phyloP scores from a whole-genome alignment of 192 early-diverging fungal species.

The Dimargaris xerosporica region DNA sequence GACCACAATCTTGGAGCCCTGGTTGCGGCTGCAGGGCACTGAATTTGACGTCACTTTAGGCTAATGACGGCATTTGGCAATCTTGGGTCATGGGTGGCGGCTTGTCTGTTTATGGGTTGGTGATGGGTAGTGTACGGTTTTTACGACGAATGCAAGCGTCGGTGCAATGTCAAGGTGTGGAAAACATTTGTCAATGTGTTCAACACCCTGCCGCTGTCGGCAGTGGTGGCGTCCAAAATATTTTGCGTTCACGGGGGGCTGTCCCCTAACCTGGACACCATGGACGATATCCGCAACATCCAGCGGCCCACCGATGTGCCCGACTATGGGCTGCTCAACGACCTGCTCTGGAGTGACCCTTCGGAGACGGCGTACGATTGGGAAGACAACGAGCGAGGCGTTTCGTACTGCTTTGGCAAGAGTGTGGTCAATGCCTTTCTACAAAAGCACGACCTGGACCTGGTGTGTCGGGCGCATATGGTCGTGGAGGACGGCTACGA shows the following conservation, averaged over 20 bases:
- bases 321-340: constrained; percentile 81
- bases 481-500: constrained; percentile 98
- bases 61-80: no score
- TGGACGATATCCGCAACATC: constrained; percentile 77
- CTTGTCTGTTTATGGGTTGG: no score
- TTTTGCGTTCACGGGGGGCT: constrained; percentile 93
- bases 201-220: constrained; percentile 83
- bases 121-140: constrained; percentile 96
- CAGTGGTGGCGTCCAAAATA: constrained; percentile 81
- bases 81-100: constrained; percentile 40
- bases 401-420: constrained; percentile 84
- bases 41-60: no score
- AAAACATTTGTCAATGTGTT: constrained; percentile 86
- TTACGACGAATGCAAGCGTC: constrained; percentile 93
- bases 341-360: constrained; percentile 88
- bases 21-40: no score
- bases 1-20: no score
- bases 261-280: constrained; percentile 55
- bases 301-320: constrained; percentile 78
- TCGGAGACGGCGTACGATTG: constrained; percentile 59
- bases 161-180: constrained; percentile 78
- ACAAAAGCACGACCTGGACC: constrained; percentile 71
- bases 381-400: constrained; percentile 94
- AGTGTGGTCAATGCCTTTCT: constrained; percentile 72
- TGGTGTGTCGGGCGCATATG: constrained; percentile 88